Conservation (phyloP, 2,329 filamentous ascomycete species). For the Neofusicoccum umdonicola region DNA sequence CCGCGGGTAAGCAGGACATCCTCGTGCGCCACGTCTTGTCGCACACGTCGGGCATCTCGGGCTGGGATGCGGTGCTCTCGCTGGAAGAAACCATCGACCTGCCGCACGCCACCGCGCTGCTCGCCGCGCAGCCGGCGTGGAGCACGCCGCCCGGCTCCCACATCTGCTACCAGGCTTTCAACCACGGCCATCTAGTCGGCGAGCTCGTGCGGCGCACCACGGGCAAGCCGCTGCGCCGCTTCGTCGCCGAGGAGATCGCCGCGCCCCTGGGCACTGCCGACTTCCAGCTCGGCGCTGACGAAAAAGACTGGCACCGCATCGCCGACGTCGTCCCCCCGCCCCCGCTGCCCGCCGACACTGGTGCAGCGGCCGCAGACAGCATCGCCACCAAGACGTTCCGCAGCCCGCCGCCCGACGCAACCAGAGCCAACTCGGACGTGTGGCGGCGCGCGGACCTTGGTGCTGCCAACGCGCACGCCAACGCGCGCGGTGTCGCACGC, state of each 20-base stretch:
- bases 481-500: slow-evolving; percentile 43
- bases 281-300: slow-evolving; percentile 10
- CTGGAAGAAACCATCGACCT: neutral
- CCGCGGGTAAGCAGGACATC: slow-evolving; percentile 31
- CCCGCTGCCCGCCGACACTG: too few relatives aligned
- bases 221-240: neutral
- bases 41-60: slow-evolving; percentile 8
- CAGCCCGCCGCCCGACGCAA: neutral
- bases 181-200: neutral
- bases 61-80: neutral
- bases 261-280: neutral
- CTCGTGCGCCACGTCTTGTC: slow-evolving; percentile 22
- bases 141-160: neutral
- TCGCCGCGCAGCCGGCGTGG: neutral
- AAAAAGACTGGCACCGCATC: neutral
- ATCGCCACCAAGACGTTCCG: neutral
- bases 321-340: neutral
- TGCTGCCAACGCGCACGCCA: slow-evolving; percentile 24
- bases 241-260: slow-evolving; percentile 7
- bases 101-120: neutral
- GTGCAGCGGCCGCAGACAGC: too few relatives aligned
- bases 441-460: neutral
- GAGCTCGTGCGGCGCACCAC: neutral
- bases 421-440: neutral
- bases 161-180: slow-evolving; percentile 1